Conservation (phyloP, 148 eudicot genomes). For the Amaranthus cruentus region DNA sequence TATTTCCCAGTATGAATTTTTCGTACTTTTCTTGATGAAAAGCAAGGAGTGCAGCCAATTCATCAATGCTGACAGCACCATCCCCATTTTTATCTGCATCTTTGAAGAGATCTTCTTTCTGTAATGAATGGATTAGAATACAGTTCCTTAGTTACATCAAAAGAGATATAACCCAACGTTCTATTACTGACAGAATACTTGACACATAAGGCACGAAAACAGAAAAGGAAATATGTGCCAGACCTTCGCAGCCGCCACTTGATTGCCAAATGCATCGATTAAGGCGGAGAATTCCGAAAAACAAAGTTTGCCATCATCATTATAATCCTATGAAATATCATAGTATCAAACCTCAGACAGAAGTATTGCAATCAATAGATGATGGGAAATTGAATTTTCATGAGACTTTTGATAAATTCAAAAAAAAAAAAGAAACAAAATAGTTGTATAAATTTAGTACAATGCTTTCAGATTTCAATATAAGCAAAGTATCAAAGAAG, state of each 20-base stretch:
- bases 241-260: slow-evolving; percentile 76
- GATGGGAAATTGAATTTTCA: no score
- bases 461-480: not conserved
- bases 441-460: not conserved
- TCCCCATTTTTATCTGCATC: slow-evolving; percentile 79
- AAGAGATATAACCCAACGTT: not conserved
- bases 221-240: not conserved
- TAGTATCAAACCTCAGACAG: slow-evolving; percentile 7
- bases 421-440: not conserved
- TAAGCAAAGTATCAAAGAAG: not conserved
- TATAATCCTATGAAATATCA: slow-evolving; percentile 53
- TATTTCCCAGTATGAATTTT: not conserved
- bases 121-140: slow-evolving; percentile 3
- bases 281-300: slow-evolving; percentile 70
- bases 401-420: not conserved
- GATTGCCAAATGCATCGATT: slow-evolving; percentile 85
- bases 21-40: slow-evolving; percentile 72
- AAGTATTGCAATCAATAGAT: not conserved
- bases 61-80: slow-evolving; percentile 84
- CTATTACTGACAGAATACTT: not conserved
- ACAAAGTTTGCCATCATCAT: slow-evolving; percentile 77
- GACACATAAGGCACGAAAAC: no score
- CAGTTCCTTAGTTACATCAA: not conserved
- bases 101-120: slow-evolving; percentile 93
- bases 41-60: slow-evolving; percentile 80